Evolutionary conservation across 805 yeast genomes (phyloP).

Genomic region (Candida patagonica): DNA sequence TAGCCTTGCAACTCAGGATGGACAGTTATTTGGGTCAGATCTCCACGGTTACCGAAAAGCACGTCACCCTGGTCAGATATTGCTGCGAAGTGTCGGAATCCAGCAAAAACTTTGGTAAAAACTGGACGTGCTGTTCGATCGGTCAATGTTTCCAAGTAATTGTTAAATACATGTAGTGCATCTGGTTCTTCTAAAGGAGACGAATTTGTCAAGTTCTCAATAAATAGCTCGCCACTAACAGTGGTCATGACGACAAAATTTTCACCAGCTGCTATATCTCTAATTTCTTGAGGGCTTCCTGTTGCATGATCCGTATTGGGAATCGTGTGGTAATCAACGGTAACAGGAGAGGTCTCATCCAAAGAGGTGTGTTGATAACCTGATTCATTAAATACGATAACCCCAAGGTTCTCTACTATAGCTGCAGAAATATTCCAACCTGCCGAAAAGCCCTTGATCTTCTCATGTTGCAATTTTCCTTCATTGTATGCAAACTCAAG

Average conservation of each 20-base stretch:
- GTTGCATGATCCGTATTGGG: background rate
- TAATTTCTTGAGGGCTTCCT: background rate
- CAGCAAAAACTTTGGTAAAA: background rate
- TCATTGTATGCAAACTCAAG: background rate
- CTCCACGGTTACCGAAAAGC: background rate
- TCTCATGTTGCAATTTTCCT: background rate
- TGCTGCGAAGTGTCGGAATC: background rate
- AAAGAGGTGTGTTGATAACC: background rate
- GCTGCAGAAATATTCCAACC: background rate
- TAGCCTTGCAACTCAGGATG: constrained; percentile 1
- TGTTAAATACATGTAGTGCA: background rate
- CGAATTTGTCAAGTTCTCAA: background rate
- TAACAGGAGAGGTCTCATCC: background rate
- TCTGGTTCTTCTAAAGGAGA: background rate
- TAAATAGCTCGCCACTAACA: constrained; percentile 1
- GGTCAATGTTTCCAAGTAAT: background rate
- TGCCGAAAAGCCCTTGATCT: background rate
- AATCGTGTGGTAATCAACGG: background rate
- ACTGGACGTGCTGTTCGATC: background rate
- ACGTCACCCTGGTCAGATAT: constrained; percentile 1
- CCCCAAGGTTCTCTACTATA: background rate
- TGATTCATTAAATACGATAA: background rate
- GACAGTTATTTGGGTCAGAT: background rate
- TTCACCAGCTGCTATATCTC: constrained; percentile 1
- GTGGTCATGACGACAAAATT: constrained; percentile 1